A percentile compares a stretch with the other conserved stretches of the same genome.
phyloP scores from a whole-genome alignment of 2,329 filamentous ascomycete genomes.

The Pyrenophora seminiperda region DNA sequence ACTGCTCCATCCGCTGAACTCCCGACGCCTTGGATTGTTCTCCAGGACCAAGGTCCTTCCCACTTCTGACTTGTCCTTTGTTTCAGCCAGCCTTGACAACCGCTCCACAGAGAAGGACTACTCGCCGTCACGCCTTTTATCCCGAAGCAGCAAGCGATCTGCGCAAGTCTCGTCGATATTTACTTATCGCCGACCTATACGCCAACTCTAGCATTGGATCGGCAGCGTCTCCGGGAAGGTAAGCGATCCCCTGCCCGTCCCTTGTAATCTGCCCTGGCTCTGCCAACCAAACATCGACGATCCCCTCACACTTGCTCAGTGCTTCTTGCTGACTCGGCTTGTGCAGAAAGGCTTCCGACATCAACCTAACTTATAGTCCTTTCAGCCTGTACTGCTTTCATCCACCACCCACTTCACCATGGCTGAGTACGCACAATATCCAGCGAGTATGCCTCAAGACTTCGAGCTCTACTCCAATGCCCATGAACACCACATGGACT shows the following conservation, averaged over 20 bases:
- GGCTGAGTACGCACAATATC: slow-evolving; percentile 44
- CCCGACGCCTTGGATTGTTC: slow-evolving; percentile 15
- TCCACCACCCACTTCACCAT: slow-evolving; percentile 31
- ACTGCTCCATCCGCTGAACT: slow-evolving; percentile 26
- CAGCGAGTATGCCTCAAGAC: slow-evolving; percentile 43
- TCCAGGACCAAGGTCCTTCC: slow-evolving; percentile 16
- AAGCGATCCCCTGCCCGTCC: slow-evolving; percentile 40
- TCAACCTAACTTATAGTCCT: slow-evolving; percentile 20
- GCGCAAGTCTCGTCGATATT: slow-evolving; percentile 23
- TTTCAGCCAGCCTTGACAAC: slow-evolving; percentile 35
- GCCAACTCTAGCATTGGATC: slow-evolving; percentile 32
- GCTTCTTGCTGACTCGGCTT: slow-evolving; percentile 38
- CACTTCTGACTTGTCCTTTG: slow-evolving; percentile 31
- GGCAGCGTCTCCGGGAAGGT: slow-evolving; percentile 36
- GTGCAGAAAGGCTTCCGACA: slow-evolving; percentile 24
- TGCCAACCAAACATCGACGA: slow-evolving; percentile 26
- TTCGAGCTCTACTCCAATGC: slow-evolving; percentile 47
- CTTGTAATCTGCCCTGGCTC: slow-evolving; percentile 28
- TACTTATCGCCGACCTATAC: slow-evolving; percentile 38
- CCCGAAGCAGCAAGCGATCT: slow-evolving; percentile 36
- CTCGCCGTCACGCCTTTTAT: slow-evolving; percentile 31
- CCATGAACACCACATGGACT: slow-evolving; percentile 42
- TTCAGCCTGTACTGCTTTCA: slow-evolving; percentile 9
- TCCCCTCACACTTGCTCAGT: slow-evolving; percentile 19
- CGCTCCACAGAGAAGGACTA: slow-evolving; percentile 23